Conservation (phyloP, 2,329 filamentous ascomycete genomes). For the Emergomyces pasteurianus region DNA sequence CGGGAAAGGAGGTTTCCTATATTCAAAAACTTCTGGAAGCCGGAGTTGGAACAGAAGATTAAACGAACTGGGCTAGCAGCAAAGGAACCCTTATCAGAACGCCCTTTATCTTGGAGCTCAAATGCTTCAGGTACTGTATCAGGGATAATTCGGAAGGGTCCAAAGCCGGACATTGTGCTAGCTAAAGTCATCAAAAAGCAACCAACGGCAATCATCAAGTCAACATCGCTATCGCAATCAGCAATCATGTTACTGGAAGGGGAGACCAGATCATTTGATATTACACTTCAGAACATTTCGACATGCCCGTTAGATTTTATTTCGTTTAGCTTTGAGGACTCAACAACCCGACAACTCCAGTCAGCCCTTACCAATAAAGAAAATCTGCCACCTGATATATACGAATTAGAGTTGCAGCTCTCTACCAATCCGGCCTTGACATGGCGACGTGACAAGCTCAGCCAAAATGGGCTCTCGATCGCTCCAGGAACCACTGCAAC, state of each 20-base stretch:
- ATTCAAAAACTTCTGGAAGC: slow-evolving; percentile 64
- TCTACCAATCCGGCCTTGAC: slow-evolving; percentile 56
- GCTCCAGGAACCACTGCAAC: slow-evolving; percentile 53
- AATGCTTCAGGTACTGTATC: slow-evolving; percentile 27
- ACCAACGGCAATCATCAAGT: slow-evolving; percentile 63
- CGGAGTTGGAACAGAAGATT: slow-evolving; percentile 56
- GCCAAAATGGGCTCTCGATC: slow-evolving; percentile 47
- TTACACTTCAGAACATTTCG: slow-evolving; percentile 72
- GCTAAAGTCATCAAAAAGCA: slow-evolving; percentile 70
- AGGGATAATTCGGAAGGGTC: slow-evolving; percentile 21
- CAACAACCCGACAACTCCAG: slow-evolving; percentile 66
- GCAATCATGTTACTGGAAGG: slow-evolving; percentile 90
- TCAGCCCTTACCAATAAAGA: slow-evolving; percentile 64
- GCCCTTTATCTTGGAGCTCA: slow-evolving; percentile 33
- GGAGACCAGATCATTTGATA: slow-evolving; percentile 62
- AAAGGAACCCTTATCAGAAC: slow-evolving; percentile 39
- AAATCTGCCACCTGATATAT: slow-evolving; percentile 63
- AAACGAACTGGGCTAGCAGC: slow-evolving; percentile 60
- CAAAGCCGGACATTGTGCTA: slow-evolving; percentile 29
- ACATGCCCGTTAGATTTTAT: slow-evolving; percentile 68
- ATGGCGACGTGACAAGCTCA: slow-evolving; percentile 39
- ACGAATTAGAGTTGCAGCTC: slow-evolving; percentile 74
- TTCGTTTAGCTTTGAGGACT: slow-evolving; percentile 81
- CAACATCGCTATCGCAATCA: slow-evolving; percentile 67
- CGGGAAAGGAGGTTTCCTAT: slow-evolving; percentile 73